phyloP scores from a whole-genome alignment of 2,329 filamentous ascomycete species.

The Fusarium abutilonis region DNA sequence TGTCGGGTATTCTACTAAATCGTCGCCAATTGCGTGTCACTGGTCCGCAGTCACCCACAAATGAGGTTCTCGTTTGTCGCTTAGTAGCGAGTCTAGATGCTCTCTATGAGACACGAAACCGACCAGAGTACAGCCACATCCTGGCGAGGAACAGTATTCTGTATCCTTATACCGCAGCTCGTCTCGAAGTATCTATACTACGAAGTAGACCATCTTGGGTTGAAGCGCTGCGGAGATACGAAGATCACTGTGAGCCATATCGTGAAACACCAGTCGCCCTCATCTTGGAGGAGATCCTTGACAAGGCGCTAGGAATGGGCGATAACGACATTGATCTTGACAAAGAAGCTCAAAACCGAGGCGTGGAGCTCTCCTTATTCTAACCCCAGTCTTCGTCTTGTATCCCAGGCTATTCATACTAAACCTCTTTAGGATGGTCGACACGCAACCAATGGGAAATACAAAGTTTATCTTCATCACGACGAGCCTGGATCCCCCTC shows the following conservation, averaged over 20 bases:
- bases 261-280: conserved; percentile 17
- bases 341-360: conserved; percentile 11
- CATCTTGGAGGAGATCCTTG: conserved; percentile 26
- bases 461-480: neutral
- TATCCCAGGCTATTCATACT: neutral
- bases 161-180: conserved; percentile 43
- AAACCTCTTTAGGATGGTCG: conserved; percentile 6
- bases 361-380: conserved; percentile 33
- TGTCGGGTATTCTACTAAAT: conserved; percentile 40
- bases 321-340: conserved; percentile 32
- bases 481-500: neutral
- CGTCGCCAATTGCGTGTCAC: conserved; percentile 21
- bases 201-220: conserved; percentile 31
- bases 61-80: conserved; percentile 39
- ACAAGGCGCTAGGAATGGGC: conserved; percentile 21
- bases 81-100: conserved; percentile 43
- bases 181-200: conserved; percentile 41
- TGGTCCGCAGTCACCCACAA: neutral
- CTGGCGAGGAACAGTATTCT: conserved; percentile 43
- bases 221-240: conserved; percentile 5
- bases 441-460: conserved; percentile 13
- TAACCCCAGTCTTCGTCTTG: neutral
- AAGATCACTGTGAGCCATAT: conserved; percentile 23
- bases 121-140: conserved; percentile 22
- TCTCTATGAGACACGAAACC: conserved; percentile 24